These are phyloP conservation scores for Cornus suecica DNA, from an alignment of 148 eudicot species.

Conservation along the genomic window DNA sequence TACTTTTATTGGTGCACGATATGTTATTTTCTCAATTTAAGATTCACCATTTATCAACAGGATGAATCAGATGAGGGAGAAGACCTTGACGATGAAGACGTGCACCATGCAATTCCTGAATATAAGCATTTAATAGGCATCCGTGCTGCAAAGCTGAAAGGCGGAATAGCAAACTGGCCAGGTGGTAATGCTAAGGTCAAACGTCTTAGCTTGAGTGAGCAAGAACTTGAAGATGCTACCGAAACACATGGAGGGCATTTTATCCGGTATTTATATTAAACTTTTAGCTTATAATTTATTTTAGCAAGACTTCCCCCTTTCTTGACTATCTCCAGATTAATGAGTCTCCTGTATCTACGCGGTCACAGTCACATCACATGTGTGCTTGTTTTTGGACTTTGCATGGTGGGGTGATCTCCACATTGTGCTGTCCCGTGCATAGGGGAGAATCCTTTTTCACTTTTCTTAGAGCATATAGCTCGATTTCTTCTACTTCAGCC, in stretches of 20 bases:
- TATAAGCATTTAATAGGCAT: slow-evolving; percentile 54
- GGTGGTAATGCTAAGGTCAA: slow-evolving; percentile 25
- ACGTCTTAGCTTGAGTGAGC: slow-evolving; percentile 64
- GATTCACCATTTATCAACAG: slow-evolving; percentile 18
- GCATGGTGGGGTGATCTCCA: too few species aligned
- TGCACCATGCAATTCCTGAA: slow-evolving; percentile 26
- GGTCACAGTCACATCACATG: neutral
- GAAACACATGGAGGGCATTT: slow-evolving; percentile 30
- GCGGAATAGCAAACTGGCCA: slow-evolving; percentile 23
- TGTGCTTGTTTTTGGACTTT: neutral
- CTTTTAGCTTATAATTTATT: neutral
- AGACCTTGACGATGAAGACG: slow-evolving; percentile 22
- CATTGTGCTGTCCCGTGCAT: too few species aligned
- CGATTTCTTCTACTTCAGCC: neutral
- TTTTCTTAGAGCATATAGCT: neutral
- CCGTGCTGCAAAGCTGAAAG: slow-evolving; percentile 46
- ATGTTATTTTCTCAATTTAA: neutral
- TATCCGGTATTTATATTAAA: slow-evolving; percentile 32
- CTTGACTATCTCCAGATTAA: neutral
- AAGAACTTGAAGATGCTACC: slow-evolving; percentile 34
- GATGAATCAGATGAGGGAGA: slow-evolving; percentile 23
- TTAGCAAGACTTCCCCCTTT: neutral
- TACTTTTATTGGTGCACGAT: too few species aligned
- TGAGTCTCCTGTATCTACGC: neutral
- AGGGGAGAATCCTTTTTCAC: too few species aligned